Base-by-base conservation (phyloP, 495 filamentous ascomycete genomes). In the Penicillium bialowiezense region DNA sequence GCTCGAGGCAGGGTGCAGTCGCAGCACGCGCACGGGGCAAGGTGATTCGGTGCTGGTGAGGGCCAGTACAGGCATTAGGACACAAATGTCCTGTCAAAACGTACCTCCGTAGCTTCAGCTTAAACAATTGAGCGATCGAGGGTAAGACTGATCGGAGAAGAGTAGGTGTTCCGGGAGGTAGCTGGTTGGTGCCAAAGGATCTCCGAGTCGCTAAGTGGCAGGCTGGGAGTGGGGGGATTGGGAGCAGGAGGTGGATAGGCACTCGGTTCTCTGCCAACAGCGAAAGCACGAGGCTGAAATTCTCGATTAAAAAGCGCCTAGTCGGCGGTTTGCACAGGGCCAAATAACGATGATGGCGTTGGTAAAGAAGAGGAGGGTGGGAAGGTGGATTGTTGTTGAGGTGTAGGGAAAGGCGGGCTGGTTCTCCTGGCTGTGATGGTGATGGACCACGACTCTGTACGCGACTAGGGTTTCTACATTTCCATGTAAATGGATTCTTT, bases 131-230 rank as follows among this genome's bases (percentile, higher is more conserved):
- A 41, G 21, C 32, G 44, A 24, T 37, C 23, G 44, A 37, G 31
- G 34, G 40, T 23, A 33, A 26, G 24, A 45, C 33, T 47, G 44
- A 3, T 36, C 12, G 38, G 39, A 33, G 26, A 36, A n/a, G 62
- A 56, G 57, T 34, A 55, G 57, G 52, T 43, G 64, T 59, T 48
- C 62, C 66, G 41, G 60, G 62, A 57, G 54, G 51, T 50, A 63
- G 60, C 60, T 68, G 57, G 59, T 63, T 51, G 62, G 54, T 60
- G 61, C 53, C 59, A 60, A 52, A 58, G 54, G 64, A 70, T 70
- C 59, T 71, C 68, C 63, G 68, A 72, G 71, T 73, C 71, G 70
- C 70, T 73, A 72, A 73, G 70, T 69, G 62, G 64, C 58, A 66
- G 54, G 58, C 54, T 63, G 56, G 62, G 63, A 67, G 63, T 58